These are phyloP conservation scores for Beauveria pseudobassiana DNA, from an alignment of 2,329 filamentous ascomycete species.

Conservation along the genomic window DNA sequence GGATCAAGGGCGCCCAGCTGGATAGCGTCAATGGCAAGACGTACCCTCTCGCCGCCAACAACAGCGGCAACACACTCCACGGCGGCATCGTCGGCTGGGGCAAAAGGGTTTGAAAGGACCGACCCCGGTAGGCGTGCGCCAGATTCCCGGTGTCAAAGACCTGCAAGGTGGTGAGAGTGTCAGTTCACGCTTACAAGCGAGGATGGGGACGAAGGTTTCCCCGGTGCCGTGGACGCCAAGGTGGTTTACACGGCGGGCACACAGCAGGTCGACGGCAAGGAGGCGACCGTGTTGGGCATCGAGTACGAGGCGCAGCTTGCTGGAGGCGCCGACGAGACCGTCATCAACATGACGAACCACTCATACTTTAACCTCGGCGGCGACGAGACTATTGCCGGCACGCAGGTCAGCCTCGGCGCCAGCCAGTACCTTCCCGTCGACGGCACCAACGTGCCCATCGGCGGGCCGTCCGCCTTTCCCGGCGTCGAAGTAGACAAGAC, in stretches of 20 bases:
- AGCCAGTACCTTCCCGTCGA: conserved; percentile 67
- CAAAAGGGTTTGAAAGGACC: conserved; percentile 72
- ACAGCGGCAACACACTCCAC: conserved; percentile 69
- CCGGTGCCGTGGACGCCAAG: conserved; percentile 70
- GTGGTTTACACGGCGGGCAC: conserved; percentile 74
- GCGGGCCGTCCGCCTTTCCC: conserved; percentile 56
- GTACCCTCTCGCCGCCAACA: conserved; percentile 67
- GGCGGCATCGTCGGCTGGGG: conserved; percentile 73
- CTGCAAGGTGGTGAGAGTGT: conserved; percentile 58
- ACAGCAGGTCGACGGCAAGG: conserved; percentile 52
- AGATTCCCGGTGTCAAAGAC: conserved; percentile 42
- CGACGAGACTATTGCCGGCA: conserved; percentile 45
- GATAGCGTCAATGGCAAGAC: conserved; percentile 61
- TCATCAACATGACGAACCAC: conserved; percentile 92
- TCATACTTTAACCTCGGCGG: conserved; percentile 65
- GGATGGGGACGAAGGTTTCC: conserved; percentile 85
- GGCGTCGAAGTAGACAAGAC: conserved; percentile 56
- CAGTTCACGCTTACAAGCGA: conserved; percentile 59
- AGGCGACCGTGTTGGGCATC: conserved; percentile 67
- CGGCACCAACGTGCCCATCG: conserved; percentile 64
- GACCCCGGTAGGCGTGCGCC: conserved; percentile 43
- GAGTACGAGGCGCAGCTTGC: conserved; percentile 86
- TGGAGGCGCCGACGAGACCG: conserved; percentile 76
- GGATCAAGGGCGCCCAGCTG: conserved; percentile 66
- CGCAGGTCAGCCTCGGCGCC: conserved; percentile 58